A percentile compares a stretch with the other conserved stretches of the same genome.
phyloP scores from a whole-genome alignment of 2,329 filamentous ascomycete species.

The Pleoardoris graminearum region DNA sequence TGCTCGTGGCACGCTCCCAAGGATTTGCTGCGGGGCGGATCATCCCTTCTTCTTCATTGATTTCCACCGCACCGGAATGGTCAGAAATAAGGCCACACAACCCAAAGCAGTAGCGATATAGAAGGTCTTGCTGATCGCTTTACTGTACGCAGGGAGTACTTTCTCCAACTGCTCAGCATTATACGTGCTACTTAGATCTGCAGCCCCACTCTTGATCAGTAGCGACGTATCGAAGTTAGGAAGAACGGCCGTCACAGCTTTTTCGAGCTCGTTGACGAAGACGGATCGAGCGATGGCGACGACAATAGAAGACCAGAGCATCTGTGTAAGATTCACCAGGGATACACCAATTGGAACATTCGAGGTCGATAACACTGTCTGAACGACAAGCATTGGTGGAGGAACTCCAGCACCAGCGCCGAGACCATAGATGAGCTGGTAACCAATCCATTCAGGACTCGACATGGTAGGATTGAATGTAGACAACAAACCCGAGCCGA shows the following conservation, averaged over 20 bases:
- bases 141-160: slow-evolving; percentile 13
- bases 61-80: slow-evolving; percentile 13
- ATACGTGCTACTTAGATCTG: slow-evolving; percentile 5
- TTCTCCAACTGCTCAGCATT: slow-evolving; percentile 4
- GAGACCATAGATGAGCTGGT: slow-evolving; percentile 8
- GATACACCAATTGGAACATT: slow-evolving; percentile 12
- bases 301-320: slow-evolving; percentile 12
- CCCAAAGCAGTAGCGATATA: slow-evolving; percentile 14
- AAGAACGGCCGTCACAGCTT: not conserved
- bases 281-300: slow-evolving; percentile 16
- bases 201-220: slow-evolving; percentile 9
- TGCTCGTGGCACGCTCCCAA: no score
- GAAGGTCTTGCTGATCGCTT: slow-evolving; percentile 14
- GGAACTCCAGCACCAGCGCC: slow-evolving; percentile 9
- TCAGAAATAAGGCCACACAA: slow-evolving; percentile 5
- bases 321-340: slow-evolving; percentile 14
- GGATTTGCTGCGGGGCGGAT: not conserved
- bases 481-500: slow-evolving; percentile 19
- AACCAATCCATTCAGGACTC: slow-evolving; percentile 5
- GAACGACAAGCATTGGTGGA: slow-evolving; percentile 9
- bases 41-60: slow-evolving; percentile 8
- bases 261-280: slow-evolving; percentile 12
- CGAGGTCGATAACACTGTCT: slow-evolving; percentile 2
- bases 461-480: not conserved
- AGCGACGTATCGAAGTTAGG: slow-evolving; percentile 8